Percentiles rank a stretch among this genome's conserved stretches.
phyloP scores from a whole-genome alignment of 1,284 basidiomycete genomes.

The Apiotrichum gamsii region DNA sequence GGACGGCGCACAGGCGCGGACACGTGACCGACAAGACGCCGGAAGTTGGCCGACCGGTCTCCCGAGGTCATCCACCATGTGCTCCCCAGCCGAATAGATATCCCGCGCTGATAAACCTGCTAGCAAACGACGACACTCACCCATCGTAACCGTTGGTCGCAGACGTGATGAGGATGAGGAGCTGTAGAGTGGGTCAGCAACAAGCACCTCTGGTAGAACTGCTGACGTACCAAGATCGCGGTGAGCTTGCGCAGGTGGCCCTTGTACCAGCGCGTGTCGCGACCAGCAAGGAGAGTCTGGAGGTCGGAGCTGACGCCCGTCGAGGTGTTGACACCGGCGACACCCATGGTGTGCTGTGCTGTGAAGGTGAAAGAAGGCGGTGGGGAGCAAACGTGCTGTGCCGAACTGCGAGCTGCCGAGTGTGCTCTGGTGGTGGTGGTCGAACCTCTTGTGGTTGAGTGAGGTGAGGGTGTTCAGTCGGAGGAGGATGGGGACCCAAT shows the following conservation, averaged over 20 bases:
- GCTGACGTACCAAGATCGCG: constrained; percentile 18
- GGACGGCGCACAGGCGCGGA: constrained; percentile 10
- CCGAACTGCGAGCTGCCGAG: too few species aligned
- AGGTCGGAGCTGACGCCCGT: constrained; percentile 1
- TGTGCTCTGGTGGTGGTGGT: too few species aligned
- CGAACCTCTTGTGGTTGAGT: too few species aligned
- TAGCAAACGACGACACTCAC: background rate
- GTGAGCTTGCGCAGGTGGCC: constrained; percentile 26
- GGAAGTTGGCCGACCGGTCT: too few species aligned
- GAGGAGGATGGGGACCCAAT: too few species aligned
- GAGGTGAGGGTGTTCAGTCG: too few species aligned
- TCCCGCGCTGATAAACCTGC: background rate
- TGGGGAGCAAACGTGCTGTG: too few species aligned
- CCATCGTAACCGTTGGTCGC: constrained; percentile 25
- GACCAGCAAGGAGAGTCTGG: constrained; percentile 13
- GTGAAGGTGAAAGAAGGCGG: too few species aligned
- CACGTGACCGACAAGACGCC: background rate
- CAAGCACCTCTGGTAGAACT: background rate
- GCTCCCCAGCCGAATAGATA: too few species aligned
- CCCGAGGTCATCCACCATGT: too few species aligned
- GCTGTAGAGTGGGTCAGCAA: constrained; percentile 5
- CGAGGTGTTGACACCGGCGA: background rate
- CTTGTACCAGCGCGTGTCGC: constrained; percentile 31
- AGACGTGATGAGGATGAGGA: constrained; percentile 30
- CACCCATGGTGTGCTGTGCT: too few species aligned